phyloP scores from a whole-genome alignment of 805 yeast species.

The Metschnikowia colocasiae region DNA sequence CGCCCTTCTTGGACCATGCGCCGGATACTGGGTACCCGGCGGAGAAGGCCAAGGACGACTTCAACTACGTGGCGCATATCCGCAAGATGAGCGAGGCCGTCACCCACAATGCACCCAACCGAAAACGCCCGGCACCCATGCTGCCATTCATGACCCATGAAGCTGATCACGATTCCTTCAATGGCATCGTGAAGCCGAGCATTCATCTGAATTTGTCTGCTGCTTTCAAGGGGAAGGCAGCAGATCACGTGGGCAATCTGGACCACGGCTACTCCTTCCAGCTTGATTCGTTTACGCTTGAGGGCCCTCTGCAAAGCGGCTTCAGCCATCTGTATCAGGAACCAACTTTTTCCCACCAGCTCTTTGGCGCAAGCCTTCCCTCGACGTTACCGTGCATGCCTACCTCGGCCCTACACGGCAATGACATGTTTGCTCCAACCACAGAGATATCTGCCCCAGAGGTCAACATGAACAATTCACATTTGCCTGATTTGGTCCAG shows the following conservation, averaged over 20 bases:
- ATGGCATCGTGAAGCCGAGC: conserved; percentile 3
- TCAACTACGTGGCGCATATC: conserved; percentile 64
- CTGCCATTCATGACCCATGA: conserved; percentile 17
- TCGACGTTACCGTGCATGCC: conserved; percentile 6
- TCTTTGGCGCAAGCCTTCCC: conserved; percentile 1
- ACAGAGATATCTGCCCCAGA: background rate
- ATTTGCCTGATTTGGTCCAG: background rate
- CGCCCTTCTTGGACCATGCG: conserved; percentile 8
- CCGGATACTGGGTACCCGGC: conserved; percentile 7
- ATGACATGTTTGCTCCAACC: background rate
- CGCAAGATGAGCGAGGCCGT: conserved; percentile 50
- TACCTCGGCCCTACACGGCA: background rate
- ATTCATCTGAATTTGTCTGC: conserved; percentile 19
- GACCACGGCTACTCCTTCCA: conserved; percentile 29
- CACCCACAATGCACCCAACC: conserved; percentile 6
- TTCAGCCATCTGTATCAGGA: background rate
- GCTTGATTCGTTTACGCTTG: conserved; percentile 48
- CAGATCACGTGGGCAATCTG: background rate
- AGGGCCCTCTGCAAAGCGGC: conserved; percentile 30
- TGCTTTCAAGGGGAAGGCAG: conserved; percentile 14
- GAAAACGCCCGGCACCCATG: conserved; percentile 19
- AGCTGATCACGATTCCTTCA: conserved; percentile 3
- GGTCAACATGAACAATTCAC: background rate
- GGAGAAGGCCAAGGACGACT: conserved; percentile 52
- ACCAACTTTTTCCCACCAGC: background rate